Evolutionary conservation across 345 rosid species (phyloP).

Genomic region (Tarenaya hassleriana): DNA sequence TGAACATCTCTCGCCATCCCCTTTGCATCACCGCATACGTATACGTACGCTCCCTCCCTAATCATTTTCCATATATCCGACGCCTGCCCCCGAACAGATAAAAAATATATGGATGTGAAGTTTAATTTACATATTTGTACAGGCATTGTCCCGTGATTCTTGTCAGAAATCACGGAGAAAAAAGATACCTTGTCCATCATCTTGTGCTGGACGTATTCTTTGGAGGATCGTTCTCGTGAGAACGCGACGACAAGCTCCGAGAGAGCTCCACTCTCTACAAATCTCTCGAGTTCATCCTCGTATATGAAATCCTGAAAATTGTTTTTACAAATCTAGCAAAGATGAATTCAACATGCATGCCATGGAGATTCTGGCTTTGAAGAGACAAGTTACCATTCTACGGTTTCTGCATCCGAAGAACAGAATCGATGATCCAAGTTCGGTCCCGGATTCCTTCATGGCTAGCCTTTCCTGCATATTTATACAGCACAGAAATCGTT

Average conservation of each 20-base stretch:
- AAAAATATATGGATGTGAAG: background rate
- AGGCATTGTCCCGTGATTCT: too few species aligned
- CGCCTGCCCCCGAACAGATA: conserved; percentile 41
- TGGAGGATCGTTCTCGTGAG: conserved; percentile 91
- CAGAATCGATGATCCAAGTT: conserved; percentile 68
- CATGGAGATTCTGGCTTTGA: too few species aligned
- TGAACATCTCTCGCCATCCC: conserved; percentile 99
- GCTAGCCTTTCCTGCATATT: conserved; percentile 90
- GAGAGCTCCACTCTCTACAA: conserved; percentile 62
- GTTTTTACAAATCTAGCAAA: too few species aligned
- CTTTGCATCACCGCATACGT: conserved; percentile 99
- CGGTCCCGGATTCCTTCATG: conserved; percentile 61
- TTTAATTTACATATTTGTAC: too few species aligned
- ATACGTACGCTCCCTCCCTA: conserved; percentile 70
- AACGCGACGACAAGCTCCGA: conserved; percentile 76
- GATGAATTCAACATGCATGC: too few species aligned
- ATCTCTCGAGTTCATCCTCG: conserved; percentile 70
- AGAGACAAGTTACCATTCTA: conserved; percentile 48
- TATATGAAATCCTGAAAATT: conserved; percentile 95
- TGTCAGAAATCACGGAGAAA: too few species aligned
- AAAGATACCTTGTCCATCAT: conserved; percentile 65
- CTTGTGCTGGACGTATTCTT: conserved; percentile 95
- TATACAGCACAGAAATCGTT: too few species aligned
- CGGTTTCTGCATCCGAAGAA: conserved; percentile 98
- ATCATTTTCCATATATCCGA: conserved; percentile 71